These are phyloP conservation scores for Aspergillus cejpii DNA, from an alignment of 2,329 filamentous ascomycete species.

Conservation along the genomic window DNA sequence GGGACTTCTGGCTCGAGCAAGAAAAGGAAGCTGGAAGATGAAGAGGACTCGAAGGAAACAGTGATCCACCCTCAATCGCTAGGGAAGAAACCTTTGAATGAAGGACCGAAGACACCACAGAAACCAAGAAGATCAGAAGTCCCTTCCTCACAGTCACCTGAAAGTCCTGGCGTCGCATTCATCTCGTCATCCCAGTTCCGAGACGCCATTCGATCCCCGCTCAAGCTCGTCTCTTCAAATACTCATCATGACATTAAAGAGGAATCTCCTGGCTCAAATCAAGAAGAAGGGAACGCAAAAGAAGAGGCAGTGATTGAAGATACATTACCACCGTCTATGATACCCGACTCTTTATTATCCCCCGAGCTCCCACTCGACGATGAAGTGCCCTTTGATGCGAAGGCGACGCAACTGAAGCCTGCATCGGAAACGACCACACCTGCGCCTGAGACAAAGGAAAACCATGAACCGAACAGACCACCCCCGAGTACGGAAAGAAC, in stretches of 20 bases:
- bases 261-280: constrained; percentile 10
- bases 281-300: not conserved
- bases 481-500: constrained; percentile 21
- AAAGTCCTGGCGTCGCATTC: constrained; percentile 36
- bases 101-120: constrained; percentile 28
- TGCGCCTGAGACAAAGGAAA: not conserved
- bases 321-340: constrained; percentile 1
- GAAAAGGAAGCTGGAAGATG: constrained; percentile 18
- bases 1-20: constrained; percentile 13
- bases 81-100: not conserved
- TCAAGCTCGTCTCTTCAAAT: constrained; percentile 12
- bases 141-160: constrained; percentile 41
- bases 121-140: constrained; percentile 31
- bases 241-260: constrained; percentile 16
- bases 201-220: constrained; percentile 23
- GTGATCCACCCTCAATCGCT: not conserved
- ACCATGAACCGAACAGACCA: not conserved
- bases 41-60: constrained; percentile 5
- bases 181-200: constrained; percentile 33
- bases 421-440: not conserved
- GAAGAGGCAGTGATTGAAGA: not conserved
- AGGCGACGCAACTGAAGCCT: constrained; percentile 4
- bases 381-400: not conserved
- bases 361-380: constrained; percentile 1
- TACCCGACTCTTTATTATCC: not conserved